A percentile compares a stretch with the other conserved stretches of the same genome.
phyloP scores from a whole-genome alignment of 2,329 filamentous ascomycete genomes.

The Parastagonospora avenae region DNA sequence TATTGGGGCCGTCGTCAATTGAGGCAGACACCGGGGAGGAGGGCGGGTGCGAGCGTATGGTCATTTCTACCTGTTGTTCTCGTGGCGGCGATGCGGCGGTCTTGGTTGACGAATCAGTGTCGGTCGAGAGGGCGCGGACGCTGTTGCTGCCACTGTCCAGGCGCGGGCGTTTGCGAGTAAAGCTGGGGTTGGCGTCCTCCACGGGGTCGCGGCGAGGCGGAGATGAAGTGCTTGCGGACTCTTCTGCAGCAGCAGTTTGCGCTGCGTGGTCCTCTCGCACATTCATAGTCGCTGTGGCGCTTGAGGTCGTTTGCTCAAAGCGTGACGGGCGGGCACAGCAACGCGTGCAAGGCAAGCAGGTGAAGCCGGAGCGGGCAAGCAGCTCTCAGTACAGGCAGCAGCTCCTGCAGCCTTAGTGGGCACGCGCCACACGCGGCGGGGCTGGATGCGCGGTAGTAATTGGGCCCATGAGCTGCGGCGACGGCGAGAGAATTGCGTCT shows the following conservation, averaged over 20 bases:
- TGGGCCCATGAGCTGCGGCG: conserved; percentile 35
- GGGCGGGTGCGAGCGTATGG: conserved; percentile 45
- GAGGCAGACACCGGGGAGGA: conserved; percentile 30
- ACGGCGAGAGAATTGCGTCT: conserved; percentile 1
- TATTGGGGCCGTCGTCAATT: conserved; percentile 16
- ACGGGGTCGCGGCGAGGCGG: conserved; percentile 50
- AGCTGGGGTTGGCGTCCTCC: conserved; percentile 52
- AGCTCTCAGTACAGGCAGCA: conserved; percentile 31
- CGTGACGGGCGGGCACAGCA: conserved; percentile 18
- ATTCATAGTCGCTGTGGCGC: conserved; percentile 38
- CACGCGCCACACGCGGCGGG: conserved; percentile 25
- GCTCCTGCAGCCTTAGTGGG: conserved; percentile 29
- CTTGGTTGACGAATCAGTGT: conserved; percentile 20
- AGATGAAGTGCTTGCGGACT: conserved; percentile 38
- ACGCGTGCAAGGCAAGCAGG: conserved; percentile 18
- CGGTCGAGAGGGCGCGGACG: conserved; percentile 37
- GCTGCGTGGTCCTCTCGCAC: conserved; percentile 39
- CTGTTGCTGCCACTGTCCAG: conserved; percentile 47
- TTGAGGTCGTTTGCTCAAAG: conserved; percentile 24
- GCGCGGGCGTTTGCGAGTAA: conserved; percentile 53
- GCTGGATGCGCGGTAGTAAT: conserved; percentile 15
- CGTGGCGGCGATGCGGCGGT: conserved; percentile 17
- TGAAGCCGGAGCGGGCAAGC: conserved; percentile 30
- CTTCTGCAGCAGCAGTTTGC: conserved; percentile 41
- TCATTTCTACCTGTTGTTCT: conserved; percentile 44